A percentile compares a stretch with the other conserved stretches of the same genome.
Conservation (phyloP, 2,329 filamentous ascomycete species). For the Aspergillus texensis region DNA sequence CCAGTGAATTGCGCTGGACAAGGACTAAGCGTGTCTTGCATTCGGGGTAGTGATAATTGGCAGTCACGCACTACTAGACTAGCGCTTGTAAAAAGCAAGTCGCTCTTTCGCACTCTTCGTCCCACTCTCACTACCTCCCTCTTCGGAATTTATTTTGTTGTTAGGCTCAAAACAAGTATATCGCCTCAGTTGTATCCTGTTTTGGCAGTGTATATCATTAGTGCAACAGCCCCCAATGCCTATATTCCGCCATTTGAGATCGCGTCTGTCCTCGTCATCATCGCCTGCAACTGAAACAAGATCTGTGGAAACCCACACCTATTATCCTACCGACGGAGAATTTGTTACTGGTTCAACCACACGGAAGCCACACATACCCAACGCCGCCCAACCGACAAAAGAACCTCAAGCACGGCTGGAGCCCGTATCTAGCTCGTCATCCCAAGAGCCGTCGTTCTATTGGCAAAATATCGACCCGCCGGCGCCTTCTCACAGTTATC, state of each 20-base stretch:
- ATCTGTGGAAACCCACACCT: background rate
- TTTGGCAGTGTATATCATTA: background rate
- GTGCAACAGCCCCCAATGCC: conserved; percentile 2
- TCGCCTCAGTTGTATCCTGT: background rate
- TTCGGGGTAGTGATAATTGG: background rate
- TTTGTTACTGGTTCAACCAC: background rate
- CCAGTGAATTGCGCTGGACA: background rate
- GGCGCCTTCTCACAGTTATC: background rate
- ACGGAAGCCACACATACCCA: background rate
- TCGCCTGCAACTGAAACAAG: background rate
- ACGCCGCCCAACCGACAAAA: background rate
- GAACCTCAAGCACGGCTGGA: background rate
- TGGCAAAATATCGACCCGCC: conserved; percentile 15
- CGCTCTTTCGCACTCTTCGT: background rate
- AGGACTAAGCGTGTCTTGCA: background rate
- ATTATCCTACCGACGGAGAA: background rate
- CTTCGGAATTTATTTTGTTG: background rate
- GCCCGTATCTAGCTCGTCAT: conserved; percentile 3
- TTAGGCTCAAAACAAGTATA: background rate
- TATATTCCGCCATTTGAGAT: conserved; percentile 4
- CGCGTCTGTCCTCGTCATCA: conserved; percentile 6
- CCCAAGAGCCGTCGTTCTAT: conserved; percentile 9
- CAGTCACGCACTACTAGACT: background rate
- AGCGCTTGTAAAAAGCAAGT: background rate
- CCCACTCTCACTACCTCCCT: background rate